phyloP scores from a whole-genome alignment of 139 green algal species.

The Volvox africanus region DNA sequence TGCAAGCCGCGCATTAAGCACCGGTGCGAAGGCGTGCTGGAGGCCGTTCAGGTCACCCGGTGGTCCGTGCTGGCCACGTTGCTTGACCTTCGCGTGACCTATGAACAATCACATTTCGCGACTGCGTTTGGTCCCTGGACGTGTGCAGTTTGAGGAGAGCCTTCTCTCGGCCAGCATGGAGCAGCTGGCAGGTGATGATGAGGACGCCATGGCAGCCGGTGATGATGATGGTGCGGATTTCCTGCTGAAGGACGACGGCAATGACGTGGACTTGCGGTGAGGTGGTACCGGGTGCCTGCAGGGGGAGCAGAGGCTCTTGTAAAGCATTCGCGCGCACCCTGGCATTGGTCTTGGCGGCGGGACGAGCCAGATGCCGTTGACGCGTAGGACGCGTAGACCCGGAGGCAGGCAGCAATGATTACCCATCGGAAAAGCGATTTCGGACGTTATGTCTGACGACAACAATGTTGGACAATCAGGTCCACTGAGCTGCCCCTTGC shows the following conservation, averaged over 20 bases:
- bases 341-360: too few species aligned
- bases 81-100: too few species aligned
- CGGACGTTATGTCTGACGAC: background rate
- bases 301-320: background rate
- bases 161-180: constrained; percentile 89
- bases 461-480: background rate
- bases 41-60: too few species aligned
- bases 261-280: constrained; percentile 94
- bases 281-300: background rate
- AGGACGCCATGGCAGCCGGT: constrained; percentile 53
- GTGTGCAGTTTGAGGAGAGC: constrained; percentile 89
- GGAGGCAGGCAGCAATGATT: background rate
- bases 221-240: constrained; percentile 73
- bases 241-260: constrained; percentile 82
- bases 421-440: constrained; percentile 24
- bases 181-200: constrained; percentile 59
- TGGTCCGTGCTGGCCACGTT: too few species aligned
- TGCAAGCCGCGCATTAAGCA: too few species aligned
- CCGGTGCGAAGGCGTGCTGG: too few species aligned
- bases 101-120: too few species aligned
- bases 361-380: too few species aligned
- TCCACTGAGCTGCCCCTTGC: background rate
- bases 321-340: too few species aligned
- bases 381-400: too few species aligned
- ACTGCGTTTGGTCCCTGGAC: too few species aligned